These are phyloP conservation scores for Sporobolomyces phaffii DNA, from an alignment of 768 basidiomycete genomes.

Conservation along the genomic window DNA sequence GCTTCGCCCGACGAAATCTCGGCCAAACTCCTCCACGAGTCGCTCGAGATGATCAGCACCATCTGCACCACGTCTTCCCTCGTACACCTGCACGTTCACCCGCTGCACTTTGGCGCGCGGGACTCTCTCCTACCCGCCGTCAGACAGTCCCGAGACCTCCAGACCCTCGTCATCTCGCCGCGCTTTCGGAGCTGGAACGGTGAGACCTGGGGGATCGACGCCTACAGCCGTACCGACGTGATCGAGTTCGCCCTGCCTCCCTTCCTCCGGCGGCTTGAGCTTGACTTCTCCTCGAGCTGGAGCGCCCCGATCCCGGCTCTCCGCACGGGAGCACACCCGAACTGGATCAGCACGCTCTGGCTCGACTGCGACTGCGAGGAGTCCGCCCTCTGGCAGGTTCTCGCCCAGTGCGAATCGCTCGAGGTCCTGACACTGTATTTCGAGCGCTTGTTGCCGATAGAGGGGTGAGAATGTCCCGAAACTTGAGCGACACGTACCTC, in stretches of 20 bases:
- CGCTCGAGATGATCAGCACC: constrained; percentile 3
- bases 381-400: neutral
- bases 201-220: neutral
- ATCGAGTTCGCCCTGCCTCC: neutral
- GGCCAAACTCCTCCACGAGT: neutral
- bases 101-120: neutral
- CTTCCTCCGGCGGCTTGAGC: neutral
- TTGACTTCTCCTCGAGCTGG: constrained; percentile 3
- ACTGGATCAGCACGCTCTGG: neutral
- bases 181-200: neutral
- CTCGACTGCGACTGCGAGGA: neutral
- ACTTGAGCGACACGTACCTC: too few relatives aligned
- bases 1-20: neutral
- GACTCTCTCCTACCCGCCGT: neutral
- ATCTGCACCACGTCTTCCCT: neutral
- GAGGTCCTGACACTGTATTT: constrained; percentile 19
- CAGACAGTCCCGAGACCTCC: neutral
- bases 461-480: too few relatives aligned
- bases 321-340: neutral
- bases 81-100: constrained; percentile 6
- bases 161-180: constrained; percentile 4
- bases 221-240: constrained; percentile 3
- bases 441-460: neutral
- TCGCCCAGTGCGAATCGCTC: neutral
- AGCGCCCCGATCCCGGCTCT: neutral